phyloP scores from a whole-genome alignment of 1,139 yeast genomes.

The Kodamaea plutei region DNA sequence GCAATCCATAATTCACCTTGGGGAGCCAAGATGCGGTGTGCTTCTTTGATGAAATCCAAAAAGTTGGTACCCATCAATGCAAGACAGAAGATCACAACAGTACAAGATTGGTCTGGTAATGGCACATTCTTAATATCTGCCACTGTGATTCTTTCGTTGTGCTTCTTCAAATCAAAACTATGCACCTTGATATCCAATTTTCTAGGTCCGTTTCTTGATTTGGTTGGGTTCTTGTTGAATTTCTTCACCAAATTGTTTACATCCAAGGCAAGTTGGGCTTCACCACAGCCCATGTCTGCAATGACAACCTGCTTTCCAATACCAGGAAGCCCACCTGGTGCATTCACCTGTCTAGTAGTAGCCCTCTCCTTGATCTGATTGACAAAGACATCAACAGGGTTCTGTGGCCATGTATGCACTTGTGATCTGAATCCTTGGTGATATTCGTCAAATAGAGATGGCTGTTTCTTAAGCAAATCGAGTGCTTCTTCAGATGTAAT shows the following conservation, averaged over 20 bases:
- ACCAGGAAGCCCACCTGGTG: slow-evolving; percentile 95
- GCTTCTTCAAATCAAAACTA: slow-evolving; percentile 86
- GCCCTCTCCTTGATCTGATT: slow-evolving; percentile 59
- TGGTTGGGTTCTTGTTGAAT: slow-evolving; percentile 28
- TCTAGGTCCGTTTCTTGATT: slow-evolving; percentile 20
- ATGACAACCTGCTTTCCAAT: slow-evolving; percentile 57
- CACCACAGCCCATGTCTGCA: slow-evolving; percentile 99
- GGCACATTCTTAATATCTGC: slow-evolving; percentile 95
- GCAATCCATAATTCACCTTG: slow-evolving; percentile 97
- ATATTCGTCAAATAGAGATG: slow-evolving; percentile 86
- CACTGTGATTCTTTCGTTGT: slow-evolving; percentile 84
- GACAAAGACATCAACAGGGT: slow-evolving; percentile 89
- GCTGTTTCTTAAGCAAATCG: slow-evolving; percentile 70
- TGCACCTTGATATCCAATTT: slow-evolving; percentile 61
- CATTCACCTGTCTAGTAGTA: slow-evolving; percentile 65
- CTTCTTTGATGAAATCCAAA: slow-evolving; percentile 86
- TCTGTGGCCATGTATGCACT: slow-evolving; percentile 96
- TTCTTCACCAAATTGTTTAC: slow-evolving; percentile 48
- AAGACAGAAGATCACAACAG: slow-evolving; percentile 84
- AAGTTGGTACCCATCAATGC: slow-evolving; percentile 98
- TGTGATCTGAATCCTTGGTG: slow-evolving; percentile 94
- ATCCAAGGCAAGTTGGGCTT: slow-evolving; percentile 78
- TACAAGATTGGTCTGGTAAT: slow-evolving; percentile 67
- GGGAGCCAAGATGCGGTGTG: slow-evolving; percentile 80
- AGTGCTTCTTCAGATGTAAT: slow-evolving; percentile 76